phyloP scores from a whole-genome alignment of 192 early-diverging fungal species.

The Entophlyctis luteolus region DNA sequence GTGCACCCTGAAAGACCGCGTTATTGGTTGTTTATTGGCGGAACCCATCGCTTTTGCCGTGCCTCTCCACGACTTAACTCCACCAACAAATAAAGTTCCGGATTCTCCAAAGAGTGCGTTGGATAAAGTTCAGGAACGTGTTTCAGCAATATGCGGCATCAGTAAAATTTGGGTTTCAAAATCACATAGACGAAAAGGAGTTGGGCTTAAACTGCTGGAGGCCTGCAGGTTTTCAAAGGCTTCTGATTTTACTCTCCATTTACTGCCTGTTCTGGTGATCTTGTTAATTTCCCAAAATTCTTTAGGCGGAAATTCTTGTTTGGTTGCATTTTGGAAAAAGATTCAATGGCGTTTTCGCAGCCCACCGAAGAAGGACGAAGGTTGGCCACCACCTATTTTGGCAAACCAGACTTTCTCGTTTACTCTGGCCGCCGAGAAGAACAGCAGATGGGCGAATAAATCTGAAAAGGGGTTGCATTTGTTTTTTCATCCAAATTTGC shows the following conservation, averaged over 20 bases:
- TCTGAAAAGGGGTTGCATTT: no score
- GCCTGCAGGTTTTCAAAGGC: conserved; percentile 10
- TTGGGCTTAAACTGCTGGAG: conserved; percentile 21
- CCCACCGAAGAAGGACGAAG: conserved; percentile 6
- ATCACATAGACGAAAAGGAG: conserved; percentile 25
- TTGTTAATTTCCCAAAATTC: not conserved
- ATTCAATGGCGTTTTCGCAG: conserved; percentile 23
- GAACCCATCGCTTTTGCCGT: conserved; percentile 20
- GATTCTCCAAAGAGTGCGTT: not conserved
- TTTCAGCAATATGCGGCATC: conserved; percentile 24
- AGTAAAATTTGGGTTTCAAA: conserved; percentile 34
- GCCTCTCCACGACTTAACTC: not conserved
- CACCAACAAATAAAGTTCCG: not conserved
- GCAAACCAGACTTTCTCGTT: conserved; percentile 20
- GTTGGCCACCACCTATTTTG: conserved; percentile 4
- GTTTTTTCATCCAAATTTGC: no score
- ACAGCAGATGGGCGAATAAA: no score
- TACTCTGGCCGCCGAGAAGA: no score
- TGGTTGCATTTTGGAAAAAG: conserved; percentile 19
- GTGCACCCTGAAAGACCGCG: conserved; percentile 23
- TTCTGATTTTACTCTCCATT: conserved; percentile 2
- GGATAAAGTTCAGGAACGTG: not conserved
- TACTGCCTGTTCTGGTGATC: not conserved
- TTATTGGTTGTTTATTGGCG: conserved; percentile 22
- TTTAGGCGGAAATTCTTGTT: conserved; percentile 20